Evolutionary conservation across 1,139 yeast genomes (phyloP).

Genomic region (Diutina siamensis): DNA sequence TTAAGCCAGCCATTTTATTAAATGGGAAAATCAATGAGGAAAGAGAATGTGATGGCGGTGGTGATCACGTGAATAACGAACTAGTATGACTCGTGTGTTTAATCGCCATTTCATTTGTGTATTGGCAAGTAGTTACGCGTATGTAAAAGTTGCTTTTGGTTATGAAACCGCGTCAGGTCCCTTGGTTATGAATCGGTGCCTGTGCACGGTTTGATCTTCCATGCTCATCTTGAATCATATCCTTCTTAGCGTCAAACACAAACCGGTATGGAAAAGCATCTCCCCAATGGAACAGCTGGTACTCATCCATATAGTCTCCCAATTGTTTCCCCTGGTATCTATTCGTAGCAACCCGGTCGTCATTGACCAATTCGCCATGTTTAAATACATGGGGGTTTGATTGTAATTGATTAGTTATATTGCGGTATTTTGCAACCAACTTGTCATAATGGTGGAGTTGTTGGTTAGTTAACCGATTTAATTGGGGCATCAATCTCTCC

Average conservation of each 20-base stretch:
- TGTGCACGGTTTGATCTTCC: too few relatives aligned
- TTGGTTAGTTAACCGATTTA: slow-evolving; percentile 14
- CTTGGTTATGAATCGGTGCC: too few relatives aligned
- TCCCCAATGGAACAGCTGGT: slow-evolving; percentile 2
- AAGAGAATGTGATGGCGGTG: too few relatives aligned
- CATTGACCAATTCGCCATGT: slow-evolving; percentile 26
- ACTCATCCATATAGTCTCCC: slow-evolving; percentile 19
- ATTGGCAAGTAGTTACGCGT: too few relatives aligned
- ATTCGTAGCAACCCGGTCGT: slow-evolving; percentile 7
- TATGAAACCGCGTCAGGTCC: too few relatives aligned
- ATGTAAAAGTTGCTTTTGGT: too few relatives aligned
- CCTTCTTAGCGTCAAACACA: neutral
- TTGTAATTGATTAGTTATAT: slow-evolving; percentile 12
- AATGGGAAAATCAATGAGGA: too few relatives aligned
- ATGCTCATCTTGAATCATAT: too few relatives aligned
- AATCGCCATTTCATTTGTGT: too few relatives aligned
- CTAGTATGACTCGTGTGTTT: too few relatives aligned
- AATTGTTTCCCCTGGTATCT: slow-evolving; percentile 19
- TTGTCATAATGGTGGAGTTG: slow-evolving; percentile 18
- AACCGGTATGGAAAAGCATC: neutral
- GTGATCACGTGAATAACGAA: too few relatives aligned
- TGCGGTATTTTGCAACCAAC: slow-evolving; percentile 12
- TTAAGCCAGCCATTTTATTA: too few relatives aligned
- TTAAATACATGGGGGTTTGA: slow-evolving; percentile 15
- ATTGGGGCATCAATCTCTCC: slow-evolving; percentile 9